These are phyloP conservation scores for Colletotrichum cuscutae DNA, from an alignment of 2,329 filamentous ascomycete species.

Conservation along the genomic window DNA sequence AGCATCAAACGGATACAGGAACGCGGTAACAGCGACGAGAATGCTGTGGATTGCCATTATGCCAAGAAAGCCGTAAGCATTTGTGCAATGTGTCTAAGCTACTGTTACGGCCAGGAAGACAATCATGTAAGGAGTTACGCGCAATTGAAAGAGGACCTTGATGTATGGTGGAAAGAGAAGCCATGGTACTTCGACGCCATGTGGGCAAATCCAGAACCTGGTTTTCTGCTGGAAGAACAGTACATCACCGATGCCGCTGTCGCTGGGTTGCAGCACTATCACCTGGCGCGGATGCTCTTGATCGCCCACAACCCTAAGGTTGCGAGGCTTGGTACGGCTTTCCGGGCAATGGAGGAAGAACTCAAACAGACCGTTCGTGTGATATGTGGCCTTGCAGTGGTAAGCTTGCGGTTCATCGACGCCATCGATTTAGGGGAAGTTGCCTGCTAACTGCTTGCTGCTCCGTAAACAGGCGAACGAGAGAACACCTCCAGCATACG, in stretches of 20 bases:
- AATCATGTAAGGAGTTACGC: conserved; percentile 39
- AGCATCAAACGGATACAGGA: conserved; percentile 37
- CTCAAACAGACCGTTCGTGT: conserved; percentile 42
- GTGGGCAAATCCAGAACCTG: conserved; percentile 29
- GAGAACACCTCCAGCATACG: conserved; percentile 23
- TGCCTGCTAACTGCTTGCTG: accelerated
- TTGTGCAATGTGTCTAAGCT: conserved; percentile 42
- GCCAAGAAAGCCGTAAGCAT: conserved; percentile 42
- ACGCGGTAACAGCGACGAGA: conserved; percentile 27
- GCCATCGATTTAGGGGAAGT: too few relatives aligned
- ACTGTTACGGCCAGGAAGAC: conserved; percentile 43
- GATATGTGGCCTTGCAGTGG: conserved; percentile 44
- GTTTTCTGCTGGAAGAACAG: conserved; percentile 38
- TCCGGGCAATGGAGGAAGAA: conserved; percentile 41
- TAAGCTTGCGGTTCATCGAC: conserved; percentile 8
- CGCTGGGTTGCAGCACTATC: conserved; percentile 42
- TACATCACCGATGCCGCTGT: conserved; percentile 43
- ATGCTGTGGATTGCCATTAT: conserved; percentile 36
- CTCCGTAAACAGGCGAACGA: conserved; percentile 13
- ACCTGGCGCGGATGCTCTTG: conserved; percentile 41
- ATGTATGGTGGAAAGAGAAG: conserved; percentile 42
- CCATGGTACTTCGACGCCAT: conserved; percentile 41
- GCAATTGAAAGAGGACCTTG: conserved; percentile 38
- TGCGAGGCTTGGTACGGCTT: conserved; percentile 40
- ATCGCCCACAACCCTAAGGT: conserved; percentile 42